Evolutionary conservation across 2,329 filamentous ascomycete species (phyloP).

Genomic region (Colletotrichum echinochloae): DNA sequence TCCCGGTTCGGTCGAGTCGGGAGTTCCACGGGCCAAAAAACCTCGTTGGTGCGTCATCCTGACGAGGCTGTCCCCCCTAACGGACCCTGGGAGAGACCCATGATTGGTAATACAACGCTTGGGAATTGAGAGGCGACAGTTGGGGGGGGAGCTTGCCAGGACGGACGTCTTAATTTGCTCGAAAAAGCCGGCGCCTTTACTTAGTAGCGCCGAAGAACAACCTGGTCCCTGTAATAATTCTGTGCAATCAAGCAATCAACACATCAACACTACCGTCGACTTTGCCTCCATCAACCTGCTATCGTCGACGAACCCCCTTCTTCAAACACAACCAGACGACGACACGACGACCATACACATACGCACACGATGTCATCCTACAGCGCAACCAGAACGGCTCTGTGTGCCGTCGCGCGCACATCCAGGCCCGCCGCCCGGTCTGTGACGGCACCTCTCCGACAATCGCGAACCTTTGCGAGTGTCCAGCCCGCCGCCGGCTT

Average conservation of each 20-base stretch:
- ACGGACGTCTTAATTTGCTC: slow-evolving; percentile 1
- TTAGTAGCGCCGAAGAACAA: slow-evolving; percentile 28
- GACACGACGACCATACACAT: neutral
- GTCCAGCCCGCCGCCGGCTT: slow-evolving; percentile 29
- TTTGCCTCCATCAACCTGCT: neutral
- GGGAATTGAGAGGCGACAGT: slow-evolving; percentile 29
- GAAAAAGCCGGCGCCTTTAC: slow-evolving; percentile 18
- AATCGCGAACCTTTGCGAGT: slow-evolving; percentile 36
- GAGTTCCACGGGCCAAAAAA: slow-evolving; percentile 17
- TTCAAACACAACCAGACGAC: neutral
- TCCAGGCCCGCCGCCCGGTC: slow-evolving; percentile 21
- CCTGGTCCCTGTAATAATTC: slow-evolving; percentile 17
- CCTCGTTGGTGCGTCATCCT: slow-evolving; percentile 28
- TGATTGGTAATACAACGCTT: slow-evolving; percentile 40
- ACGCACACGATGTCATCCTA: slow-evolving; percentile 35
- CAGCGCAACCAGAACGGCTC: slow-evolving; percentile 33
- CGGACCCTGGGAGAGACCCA: slow-evolving; percentile 3
- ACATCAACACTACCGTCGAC: neutral
- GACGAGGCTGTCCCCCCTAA: neutral
- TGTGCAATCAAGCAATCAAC: slow-evolving; percentile 15
- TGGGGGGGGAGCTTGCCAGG: slow-evolving; percentile 1
- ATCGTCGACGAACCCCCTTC: neutral
- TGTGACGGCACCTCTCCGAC: slow-evolving; percentile 11
- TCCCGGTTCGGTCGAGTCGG: slow-evolving; percentile 12
- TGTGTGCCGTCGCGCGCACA: slow-evolving; percentile 37